Conservation (phyloP, 202 grass and related monocot genomes). For the Zoysia matrella region DNA sequence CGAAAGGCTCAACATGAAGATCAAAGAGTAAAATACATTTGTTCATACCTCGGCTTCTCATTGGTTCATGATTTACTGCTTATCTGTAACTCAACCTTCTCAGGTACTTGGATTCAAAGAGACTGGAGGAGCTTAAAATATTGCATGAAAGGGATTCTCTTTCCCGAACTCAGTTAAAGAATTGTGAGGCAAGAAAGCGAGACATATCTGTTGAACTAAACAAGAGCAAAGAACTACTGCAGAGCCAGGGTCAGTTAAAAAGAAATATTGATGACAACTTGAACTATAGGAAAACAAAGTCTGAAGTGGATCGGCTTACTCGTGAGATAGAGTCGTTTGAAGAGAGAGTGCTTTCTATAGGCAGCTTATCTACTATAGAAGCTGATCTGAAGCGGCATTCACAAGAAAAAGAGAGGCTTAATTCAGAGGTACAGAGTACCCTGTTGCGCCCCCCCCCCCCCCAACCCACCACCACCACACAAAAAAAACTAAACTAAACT, state of each 20-base stretch:
- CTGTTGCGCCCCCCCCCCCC: no score
- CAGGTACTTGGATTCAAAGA: slow-evolving; percentile 88
- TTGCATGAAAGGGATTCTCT: slow-evolving; percentile 62
- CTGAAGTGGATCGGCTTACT: slow-evolving; percentile 75
- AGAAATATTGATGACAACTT: slow-evolving; percentile 99
- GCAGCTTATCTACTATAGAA: slow-evolving; percentile 77
- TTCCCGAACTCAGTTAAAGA: slow-evolving; percentile 55
- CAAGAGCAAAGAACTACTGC: slow-evolving; percentile 74
- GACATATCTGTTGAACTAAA: slow-evolving; percentile 66
- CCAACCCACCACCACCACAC: no score
- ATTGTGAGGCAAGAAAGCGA: slow-evolving; percentile 59
- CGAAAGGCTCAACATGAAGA: slow-evolving; percentile 53
- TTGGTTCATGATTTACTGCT: slow-evolving; percentile 28
- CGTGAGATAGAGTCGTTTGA: slow-evolving; percentile 79
- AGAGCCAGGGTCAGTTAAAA: slow-evolving; percentile 88
- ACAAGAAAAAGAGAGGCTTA: slow-evolving; percentile 87
- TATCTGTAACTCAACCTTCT: slow-evolving; percentile 30
- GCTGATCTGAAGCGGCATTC: slow-evolving; percentile 82
- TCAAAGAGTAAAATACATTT: slow-evolving; percentile 67
- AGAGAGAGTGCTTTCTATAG: slow-evolving; percentile 71
- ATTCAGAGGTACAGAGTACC: slow-evolving; percentile 70
- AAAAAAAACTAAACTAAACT: no score
- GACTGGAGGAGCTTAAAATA: slow-evolving; percentile 65
- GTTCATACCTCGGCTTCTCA: background rate
- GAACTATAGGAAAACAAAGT: slow-evolving; percentile 91